Evolutionary conservation across 306 rosid species (phyloP), one percentile per base, ranked within the genome.

Genomic region (Trifolium fragiferum): DNA sequence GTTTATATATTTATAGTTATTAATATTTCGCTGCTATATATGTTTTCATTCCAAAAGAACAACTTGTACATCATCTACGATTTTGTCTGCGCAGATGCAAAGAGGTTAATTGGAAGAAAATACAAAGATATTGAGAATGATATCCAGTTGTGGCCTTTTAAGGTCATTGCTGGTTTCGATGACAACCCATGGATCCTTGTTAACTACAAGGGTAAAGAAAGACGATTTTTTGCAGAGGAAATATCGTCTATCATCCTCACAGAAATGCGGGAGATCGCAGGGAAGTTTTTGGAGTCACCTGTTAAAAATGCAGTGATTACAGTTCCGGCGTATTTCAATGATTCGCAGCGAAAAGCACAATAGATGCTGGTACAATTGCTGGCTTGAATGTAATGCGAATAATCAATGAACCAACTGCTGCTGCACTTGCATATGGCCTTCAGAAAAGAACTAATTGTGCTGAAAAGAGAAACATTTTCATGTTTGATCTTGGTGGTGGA

Each of bases 251-350:
- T 89, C 87, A 66, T 89, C 1, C 79, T 89, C 2, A 46, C 35
- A 0, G 81, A 82, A 75, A 84, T 89, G 90, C 85, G 82, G 10
- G 90, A 84, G 76, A 81, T 82, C 27, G 90, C 90, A 0, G 93
- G 82, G 79, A 40, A 32, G 1, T 66, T 19, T 21, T 10, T 79
- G 6, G 57, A 14, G 32, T 13, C 54, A 7, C 1, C 77, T n/a
- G n/a, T n/a, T n/a, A n/a, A n/a, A n/a, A n/a, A n/a, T n/a, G n/a
- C n/a, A n/a, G n/a, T n/a, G n/a, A 50, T 50, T 7, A 50, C 57
- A 0, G 57, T 50, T n/a, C 57, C 23, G 3, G 57, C 57, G 0
- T 50, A 50, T 50, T 50, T 50, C 19, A 50, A 50, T 2, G 4
- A 86, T 32, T 23, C 41, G 0, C 72, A 12, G 54, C 47, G 30